Conservation (phyloP, 2,329 filamentous ascomycete species). For the Diplodia scrobiculata region DNA sequence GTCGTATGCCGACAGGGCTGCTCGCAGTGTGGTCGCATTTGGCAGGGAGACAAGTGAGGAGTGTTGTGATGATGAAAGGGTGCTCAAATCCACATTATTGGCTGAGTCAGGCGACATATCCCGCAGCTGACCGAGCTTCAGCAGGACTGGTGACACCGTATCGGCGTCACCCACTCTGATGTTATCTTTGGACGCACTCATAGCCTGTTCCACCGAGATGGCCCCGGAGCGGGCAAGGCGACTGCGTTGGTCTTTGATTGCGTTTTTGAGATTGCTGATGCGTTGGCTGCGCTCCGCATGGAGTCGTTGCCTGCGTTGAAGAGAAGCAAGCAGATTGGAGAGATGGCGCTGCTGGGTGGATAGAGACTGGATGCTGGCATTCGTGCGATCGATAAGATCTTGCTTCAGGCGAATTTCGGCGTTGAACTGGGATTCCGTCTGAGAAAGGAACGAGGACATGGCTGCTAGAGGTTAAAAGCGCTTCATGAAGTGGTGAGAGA, state of each 20-base stretch:
- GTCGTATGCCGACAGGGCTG: constrained; percentile 70
- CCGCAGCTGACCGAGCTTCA: constrained; percentile 18
- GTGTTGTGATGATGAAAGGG: constrained; percentile 28
- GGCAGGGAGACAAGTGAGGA: constrained; percentile 32
- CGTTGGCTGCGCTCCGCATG: constrained; percentile 67
- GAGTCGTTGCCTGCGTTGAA: constrained; percentile 67
- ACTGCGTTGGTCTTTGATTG: constrained; percentile 68
- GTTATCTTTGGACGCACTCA: constrained; percentile 53
- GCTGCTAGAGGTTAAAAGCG: constrained; percentile 52
- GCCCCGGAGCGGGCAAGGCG: constrained; percentile 24
- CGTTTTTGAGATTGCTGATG: constrained; percentile 74
- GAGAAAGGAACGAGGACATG: constrained; percentile 78
- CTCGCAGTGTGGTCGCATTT: constrained; percentile 54
- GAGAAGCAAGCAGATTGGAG: constrained; percentile 69
- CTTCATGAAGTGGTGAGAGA: constrained; percentile 4
- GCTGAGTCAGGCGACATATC: constrained; percentile 39
- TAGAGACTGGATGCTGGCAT: constrained; percentile 76
- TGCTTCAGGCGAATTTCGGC: constrained; percentile 82
- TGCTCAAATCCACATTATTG: constrained; percentile 34
- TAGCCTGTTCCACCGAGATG: constrained; percentile 19
- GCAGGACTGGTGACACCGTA: constrained; percentile 30
- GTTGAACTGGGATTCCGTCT: constrained; percentile 77
- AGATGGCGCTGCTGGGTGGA: constrained; percentile 78
- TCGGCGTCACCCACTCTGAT: constrained; percentile 53
- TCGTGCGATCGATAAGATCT: constrained; percentile 76